Conservation (phyloP, 768 basidiomycete genomes). For the Auricularia sp. region DNA sequence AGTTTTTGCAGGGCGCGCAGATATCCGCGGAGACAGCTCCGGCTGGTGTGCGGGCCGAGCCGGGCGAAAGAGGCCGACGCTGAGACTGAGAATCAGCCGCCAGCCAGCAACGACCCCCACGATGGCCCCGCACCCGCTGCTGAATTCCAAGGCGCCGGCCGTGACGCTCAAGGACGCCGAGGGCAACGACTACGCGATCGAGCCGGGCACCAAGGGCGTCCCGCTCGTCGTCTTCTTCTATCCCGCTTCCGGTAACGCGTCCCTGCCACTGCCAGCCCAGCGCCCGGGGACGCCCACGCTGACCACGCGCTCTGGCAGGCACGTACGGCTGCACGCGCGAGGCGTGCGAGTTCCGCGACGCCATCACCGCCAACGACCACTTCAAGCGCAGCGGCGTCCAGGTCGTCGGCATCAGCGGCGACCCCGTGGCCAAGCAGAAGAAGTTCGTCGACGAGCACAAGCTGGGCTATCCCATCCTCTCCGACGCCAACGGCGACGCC, state of each 20-base stretch:
- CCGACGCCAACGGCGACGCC: constrained; percentile 53
- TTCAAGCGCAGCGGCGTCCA: constrained; percentile 56
- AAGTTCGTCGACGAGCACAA: constrained; percentile 17
- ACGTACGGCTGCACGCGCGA: constrained; percentile 73
- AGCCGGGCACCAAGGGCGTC: constrained; percentile 42
- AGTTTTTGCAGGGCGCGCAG: too few species aligned
- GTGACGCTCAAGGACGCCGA: constrained; percentile 56
- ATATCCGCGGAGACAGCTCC: too few species aligned
- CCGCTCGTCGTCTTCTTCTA: constrained; percentile 75
- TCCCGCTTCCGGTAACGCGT: constrained; percentile 45
- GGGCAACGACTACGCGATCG: constrained; percentile 50
- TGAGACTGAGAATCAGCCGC: not conserved
- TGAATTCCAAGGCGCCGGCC: constrained; percentile 55
- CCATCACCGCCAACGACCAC: constrained; percentile 55
- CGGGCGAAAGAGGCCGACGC: not conserved
- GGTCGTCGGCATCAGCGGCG: constrained; percentile 66
- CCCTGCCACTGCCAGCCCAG: not conserved
- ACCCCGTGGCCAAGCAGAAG: constrained; percentile 64
- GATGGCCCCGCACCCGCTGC: constrained; percentile 41
- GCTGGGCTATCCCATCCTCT: constrained; percentile 57
- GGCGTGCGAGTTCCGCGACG: constrained; percentile 76
- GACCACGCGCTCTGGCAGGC: constrained; percentile 28
- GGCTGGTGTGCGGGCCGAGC: not conserved
- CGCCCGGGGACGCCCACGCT: not conserved
- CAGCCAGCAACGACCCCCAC: not conserved